phyloP scores from a whole-genome alignment of 2,329 filamentous ascomycete genomes.

The Dactylellina parvicollis region DNA sequence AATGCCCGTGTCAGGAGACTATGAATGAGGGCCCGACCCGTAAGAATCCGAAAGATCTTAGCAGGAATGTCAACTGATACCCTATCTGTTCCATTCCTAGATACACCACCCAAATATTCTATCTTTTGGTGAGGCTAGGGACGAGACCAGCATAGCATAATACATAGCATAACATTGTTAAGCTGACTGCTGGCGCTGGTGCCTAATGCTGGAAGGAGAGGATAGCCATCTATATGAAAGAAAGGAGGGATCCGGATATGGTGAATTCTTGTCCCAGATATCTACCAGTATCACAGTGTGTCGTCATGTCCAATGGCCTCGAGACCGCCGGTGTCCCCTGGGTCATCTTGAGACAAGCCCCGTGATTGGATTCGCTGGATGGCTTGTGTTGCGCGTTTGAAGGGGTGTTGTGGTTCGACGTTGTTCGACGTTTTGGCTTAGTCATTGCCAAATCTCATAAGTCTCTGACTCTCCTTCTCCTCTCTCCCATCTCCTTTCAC shows the following conservation, averaged over 20 bases:
- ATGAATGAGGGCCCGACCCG: neutral
- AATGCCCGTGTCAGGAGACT: neutral
- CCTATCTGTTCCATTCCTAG: slow-evolving; percentile 23
- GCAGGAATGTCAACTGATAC: slow-evolving; percentile 25
- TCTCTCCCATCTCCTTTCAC: slow-evolving; percentile 21
- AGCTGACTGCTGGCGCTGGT: slow-evolving; percentile 10
- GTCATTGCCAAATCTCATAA: slow-evolving; percentile 31
- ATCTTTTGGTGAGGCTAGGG: neutral
- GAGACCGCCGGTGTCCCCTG: slow-evolving; percentile 29
- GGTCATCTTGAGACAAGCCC: slow-evolving; percentile 18
- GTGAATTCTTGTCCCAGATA: neutral
- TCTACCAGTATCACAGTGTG: neutral
- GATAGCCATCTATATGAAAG: slow-evolving; percentile 2
- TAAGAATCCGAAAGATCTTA: neutral
- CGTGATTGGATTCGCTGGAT: slow-evolving; percentile 29
- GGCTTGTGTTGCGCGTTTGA: slow-evolving; percentile 28
- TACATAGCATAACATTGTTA: neutral
- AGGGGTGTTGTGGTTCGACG: slow-evolving; percentile 24
- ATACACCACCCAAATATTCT: too few relatives aligned
- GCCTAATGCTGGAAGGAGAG: slow-evolving; percentile 41
- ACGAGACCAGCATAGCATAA: neutral
- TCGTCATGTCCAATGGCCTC: slow-evolving; percentile 21
- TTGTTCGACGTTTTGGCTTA: slow-evolving; percentile 30
- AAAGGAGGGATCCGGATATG: neutral
- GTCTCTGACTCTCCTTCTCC: slow-evolving; percentile 16